Base-by-base conservation (phyloP, 2,329 filamentous ascomycete genomes). In the Laburnicola sp. region DNA sequence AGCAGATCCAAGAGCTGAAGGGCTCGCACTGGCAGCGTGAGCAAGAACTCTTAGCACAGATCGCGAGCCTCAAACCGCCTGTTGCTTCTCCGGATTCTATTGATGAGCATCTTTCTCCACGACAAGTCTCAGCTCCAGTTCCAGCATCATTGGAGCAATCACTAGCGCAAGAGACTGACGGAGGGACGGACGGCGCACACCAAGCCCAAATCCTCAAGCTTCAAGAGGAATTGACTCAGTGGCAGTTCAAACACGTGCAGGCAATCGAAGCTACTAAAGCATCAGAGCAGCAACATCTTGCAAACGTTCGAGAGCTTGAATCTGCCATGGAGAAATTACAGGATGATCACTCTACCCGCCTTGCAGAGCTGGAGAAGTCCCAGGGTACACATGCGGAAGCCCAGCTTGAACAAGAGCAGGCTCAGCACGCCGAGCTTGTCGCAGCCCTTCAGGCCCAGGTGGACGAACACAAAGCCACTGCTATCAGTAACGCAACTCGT, bases 401-500 rank as follows among this genome's bases (percentile, higher is more conserved):
- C 23, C 62, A 63, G 39, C 60, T 78, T 6, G 72, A 76, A 37
- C 63, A 74, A 47, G 75, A 78, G 64, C 70, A 71, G 11, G 34
- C 60, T 3, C 72, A 74, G 57, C 75, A 78, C 23, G 78, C 85
- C 52, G 78, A 81, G 32, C 78, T 80, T 22, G 73, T 85, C 8
- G 77, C 80, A 47, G 67, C 75, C 22, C 74, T 97, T 36, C 87
- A 88, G 56, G 80, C 75, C 52, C 87, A 96, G 68, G 86, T 97
- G 46, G 85, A 92, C 45, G 86, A 91, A 66, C 91, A 96, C 75
- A 92, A 89, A 74, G 76, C 81, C 3, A 83, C 88, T 32, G 86
- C 95, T 62, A 81, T 82, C 56, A 80, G 78, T 58, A 89, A 92
- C 62, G 78, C 85, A 9, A 69, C 81, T 34, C 89, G 86, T 62